phyloP scores from a whole-genome alignment of 2,329 filamentous ascomycete species.

The Cryoendolithus antarcticus region DNA sequence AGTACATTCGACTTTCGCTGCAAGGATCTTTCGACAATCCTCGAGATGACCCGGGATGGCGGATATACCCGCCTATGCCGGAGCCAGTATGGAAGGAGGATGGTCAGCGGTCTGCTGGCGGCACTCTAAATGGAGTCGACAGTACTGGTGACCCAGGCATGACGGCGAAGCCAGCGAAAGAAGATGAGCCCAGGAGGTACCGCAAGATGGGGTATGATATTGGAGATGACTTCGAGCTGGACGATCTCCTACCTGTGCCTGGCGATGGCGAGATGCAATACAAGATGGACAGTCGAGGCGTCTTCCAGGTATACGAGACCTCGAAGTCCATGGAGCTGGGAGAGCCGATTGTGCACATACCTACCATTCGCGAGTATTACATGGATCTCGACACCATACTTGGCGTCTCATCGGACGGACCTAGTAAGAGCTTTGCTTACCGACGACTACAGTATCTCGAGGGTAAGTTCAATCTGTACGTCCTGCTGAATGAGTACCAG shows the following conservation, averaged over 20 bases:
- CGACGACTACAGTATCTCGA: conserved; percentile 88
- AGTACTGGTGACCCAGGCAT: conserved; percentile 24
- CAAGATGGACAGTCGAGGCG: conserved; percentile 67
- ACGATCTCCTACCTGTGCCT: conserved; percentile 65
- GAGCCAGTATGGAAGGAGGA: conserved; percentile 69
- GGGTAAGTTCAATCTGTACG: conserved; percentile 92
- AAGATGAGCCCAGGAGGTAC: conserved; percentile 32
- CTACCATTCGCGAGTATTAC: conserved; percentile 88
- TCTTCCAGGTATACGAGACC: conserved; percentile 84
- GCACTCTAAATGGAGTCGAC: conserved; percentile 6
- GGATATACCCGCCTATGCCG: conserved; percentile 81
- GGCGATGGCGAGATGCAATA: conserved; percentile 59
- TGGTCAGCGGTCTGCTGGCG: conserved; percentile 15
- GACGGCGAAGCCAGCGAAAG: conserved; percentile 15
- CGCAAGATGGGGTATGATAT: conserved; percentile 84
- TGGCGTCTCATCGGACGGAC: conserved; percentile 84
- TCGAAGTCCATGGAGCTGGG: conserved; percentile 48
- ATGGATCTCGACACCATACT: conserved; percentile 83
- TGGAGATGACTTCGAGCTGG: conserved; percentile 80
- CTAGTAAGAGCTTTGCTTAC: conserved; percentile 94
- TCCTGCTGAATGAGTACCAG: conserved; percentile 89
- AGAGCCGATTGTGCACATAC: conserved; percentile 67
- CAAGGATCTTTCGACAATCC: conserved; percentile 79
- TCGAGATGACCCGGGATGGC: conserved; percentile 70
- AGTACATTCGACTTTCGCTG: conserved; percentile 75